A percentile compares a stretch with the other conserved stretches of the same genome.
These are phyloP conservation scores for Globisporangium middletonii DNA, from an alignment of 352 stramenopile genomes.

Conservation along the genomic window DNA sequence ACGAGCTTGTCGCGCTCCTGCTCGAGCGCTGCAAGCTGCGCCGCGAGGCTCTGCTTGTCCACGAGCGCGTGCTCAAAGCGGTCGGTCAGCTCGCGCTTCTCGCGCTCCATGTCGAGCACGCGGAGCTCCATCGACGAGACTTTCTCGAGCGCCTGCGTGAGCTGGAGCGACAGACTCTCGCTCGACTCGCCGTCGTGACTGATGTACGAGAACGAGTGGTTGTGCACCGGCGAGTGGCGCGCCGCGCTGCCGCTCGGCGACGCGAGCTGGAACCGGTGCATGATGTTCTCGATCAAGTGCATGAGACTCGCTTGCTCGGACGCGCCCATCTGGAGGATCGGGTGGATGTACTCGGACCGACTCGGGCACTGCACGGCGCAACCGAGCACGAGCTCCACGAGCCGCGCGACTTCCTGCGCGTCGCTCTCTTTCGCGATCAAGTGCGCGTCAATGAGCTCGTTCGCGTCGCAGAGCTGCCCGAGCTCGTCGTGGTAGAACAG, in stretches of 20 bases:
- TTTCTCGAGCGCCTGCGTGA: conserved; percentile 65
- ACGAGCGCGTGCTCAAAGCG: conserved; percentile 51
- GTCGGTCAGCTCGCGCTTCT: conserved; percentile 72
- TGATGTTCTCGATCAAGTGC: conserved; percentile 80
- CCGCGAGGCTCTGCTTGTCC: conserved; percentile 40
- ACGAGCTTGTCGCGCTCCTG: conserved; percentile 68
- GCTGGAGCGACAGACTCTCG: conserved; percentile 43
- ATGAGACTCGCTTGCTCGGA: conserved; percentile 79
- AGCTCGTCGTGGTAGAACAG: conserved; percentile 82
- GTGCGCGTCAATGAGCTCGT: conserved; percentile 63
- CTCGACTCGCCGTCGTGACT: conserved; percentile 31
- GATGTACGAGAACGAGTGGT: conserved; percentile 59
- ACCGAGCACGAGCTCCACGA: conserved; percentile 68
- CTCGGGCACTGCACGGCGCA: conserved; percentile 75
- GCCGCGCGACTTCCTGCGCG: conserved; percentile 56
- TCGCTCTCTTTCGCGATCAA: conserved; percentile 69
- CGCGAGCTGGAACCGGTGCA: conserved; percentile 64
- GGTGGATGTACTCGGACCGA: conserved; percentile 80
- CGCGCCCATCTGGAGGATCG: conserved; percentile 78
- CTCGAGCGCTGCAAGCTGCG: conserved; percentile 44
- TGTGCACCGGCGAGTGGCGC: conserved; percentile 16
- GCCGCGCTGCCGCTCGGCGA: conserved; percentile 28
- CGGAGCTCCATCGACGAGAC: conserved; percentile 63
- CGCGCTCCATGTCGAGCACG: conserved; percentile 67
- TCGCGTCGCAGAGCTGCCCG: conserved; percentile 57